phyloP scores from a whole-genome alignment of 768 basidiomycete species.

The Lactarius hengduanensis region DNA sequence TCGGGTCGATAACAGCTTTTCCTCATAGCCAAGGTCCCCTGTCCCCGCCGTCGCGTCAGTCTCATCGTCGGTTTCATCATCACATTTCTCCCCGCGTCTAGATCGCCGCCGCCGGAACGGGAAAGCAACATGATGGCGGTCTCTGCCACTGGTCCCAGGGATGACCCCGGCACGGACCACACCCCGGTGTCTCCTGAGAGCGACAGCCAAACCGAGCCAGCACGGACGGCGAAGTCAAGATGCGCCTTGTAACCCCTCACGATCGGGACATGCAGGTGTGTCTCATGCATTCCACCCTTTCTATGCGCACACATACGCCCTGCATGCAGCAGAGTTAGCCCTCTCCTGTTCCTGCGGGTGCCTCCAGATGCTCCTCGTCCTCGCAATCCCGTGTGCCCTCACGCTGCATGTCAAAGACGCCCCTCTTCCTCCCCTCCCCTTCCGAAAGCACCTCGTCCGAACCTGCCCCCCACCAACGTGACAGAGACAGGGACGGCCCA shows the following conservation, averaged over 20 bases:
- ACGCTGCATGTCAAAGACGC: neutral
- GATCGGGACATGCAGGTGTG: neutral
- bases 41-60: neutral
- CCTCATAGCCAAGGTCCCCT: neutral
- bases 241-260: neutral
- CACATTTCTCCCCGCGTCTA: constrained; percentile 4
- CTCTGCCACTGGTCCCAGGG: neutral
- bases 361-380: neutral
- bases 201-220: neutral
- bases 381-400: neutral
- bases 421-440: constrained; percentile 8
- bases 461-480: neutral
- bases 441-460: neutral
- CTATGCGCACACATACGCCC: constrained; percentile 2
- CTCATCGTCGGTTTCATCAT: neutral
- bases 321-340: neutral
- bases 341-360: neutral
- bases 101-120: neutral
- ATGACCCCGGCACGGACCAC: no score
- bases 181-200: no score
- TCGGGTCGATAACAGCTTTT: neutral
- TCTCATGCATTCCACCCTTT: neutral
- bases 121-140: no score
- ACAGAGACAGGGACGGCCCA: neutral
- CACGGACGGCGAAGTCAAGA: neutral